Evolutionary conservation across 306 rosid species (phyloP), one percentile per base, ranked within the genome.

Genomic region (Begonia loranthoides): DNA sequence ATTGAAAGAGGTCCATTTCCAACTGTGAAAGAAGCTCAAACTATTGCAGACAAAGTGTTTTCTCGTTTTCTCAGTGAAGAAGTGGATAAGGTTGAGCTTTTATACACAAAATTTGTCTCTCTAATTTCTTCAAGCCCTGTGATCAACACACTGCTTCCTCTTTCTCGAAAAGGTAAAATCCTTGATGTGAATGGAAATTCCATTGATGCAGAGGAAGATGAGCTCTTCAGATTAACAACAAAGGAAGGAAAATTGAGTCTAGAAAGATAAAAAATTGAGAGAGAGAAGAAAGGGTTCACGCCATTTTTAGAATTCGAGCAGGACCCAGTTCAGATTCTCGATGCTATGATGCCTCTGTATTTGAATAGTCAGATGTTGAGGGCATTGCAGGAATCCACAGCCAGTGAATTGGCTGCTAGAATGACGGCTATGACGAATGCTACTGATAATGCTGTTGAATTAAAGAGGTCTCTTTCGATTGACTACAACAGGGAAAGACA

Each of bases 301-400:
- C 81, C 81, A 1, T 36, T 80, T 59, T 57, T 87, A 82, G 59
- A 78, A 62, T 87, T 83, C 43, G 94, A 87, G 41, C 96, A 87
- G 56, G 87, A 87, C 45, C 96, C 94, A 10, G 87, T 64, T 72
- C 79, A 76, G 78, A 87, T 87, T 68, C 72, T 83, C 55, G 87
- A 83, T 74, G 96, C 83, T 9, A 76, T 87, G 92, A 63, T 87
- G 87, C 94, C 96, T 14, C 70, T 87, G 24, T 87, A 87, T 62
- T 54, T 87, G 73, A 87, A 83, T 48, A 72, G 85, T 50, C 94
- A 83, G 72, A 62, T 83, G 36, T 55, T 87, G 68, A 76, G 74
- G 66, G 83, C 75, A 6, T 74, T 87, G 78, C 92, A 87, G 61
- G 96, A 87, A 64, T 78, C 94, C 9, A 45, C 55, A 46, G 94